A percentile compares a stretch with the other conserved stretches of the same genome.
Evolutionary conservation across 2,329 filamentous ascomycete species (phyloP).

Genomic region (Chaetomiaceae sp.): DNA sequence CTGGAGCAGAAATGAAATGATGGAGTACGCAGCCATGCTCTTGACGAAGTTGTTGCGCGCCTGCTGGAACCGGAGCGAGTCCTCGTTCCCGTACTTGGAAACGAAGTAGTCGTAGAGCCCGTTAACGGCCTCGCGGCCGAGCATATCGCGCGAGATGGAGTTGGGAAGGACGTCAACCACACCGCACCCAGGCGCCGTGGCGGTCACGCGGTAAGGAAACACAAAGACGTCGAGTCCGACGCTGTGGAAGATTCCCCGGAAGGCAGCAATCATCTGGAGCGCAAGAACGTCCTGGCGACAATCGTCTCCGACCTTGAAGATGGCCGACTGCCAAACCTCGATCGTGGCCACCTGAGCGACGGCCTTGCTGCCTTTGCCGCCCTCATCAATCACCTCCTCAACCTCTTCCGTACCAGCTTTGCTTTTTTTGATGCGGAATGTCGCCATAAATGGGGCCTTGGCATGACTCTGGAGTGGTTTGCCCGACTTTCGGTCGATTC

Average conservation of each 20-base stretch:
- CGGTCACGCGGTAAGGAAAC: slow-evolving; percentile 94
- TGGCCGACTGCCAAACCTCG: slow-evolving; percentile 98
- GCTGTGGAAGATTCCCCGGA: slow-evolving; percentile 92
- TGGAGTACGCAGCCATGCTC: slow-evolving; percentile 96
- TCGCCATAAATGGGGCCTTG: slow-evolving; percentile 98
- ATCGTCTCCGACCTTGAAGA: slow-evolving; percentile 99
- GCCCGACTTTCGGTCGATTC: slow-evolving; percentile 95
- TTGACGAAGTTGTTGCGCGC: slow-evolving; percentile 97
- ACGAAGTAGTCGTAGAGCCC: slow-evolving; percentile 98
- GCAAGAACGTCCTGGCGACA: slow-evolving; percentile 95
- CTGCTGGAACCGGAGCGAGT: slow-evolving; percentile 89
- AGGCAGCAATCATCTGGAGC: slow-evolving; percentile 95
- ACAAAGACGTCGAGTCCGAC: slow-evolving; percentile 96
- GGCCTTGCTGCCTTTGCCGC: slow-evolving; percentile 30
- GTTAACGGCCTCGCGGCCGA: slow-evolving; percentile 95
- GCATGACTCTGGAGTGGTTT: slow-evolving; percentile 97
- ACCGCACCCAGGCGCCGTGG: slow-evolving; percentile 92
- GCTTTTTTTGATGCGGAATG: slow-evolving; percentile 89
- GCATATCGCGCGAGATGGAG: slow-evolving; percentile 97
- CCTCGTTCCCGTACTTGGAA: slow-evolving; percentile 93
- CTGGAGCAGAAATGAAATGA: slow-evolving; percentile 93
- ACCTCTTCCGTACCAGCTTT: slow-evolving; percentile 46
- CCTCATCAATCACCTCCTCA: slow-evolving; percentile 46
- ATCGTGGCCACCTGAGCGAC: slow-evolving; percentile 51
- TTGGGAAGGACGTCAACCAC: slow-evolving; percentile 98